phyloP scores from a whole-genome alignment of 2,329 filamentous ascomycete genomes.

The Amesomyces nigricolor region DNA sequence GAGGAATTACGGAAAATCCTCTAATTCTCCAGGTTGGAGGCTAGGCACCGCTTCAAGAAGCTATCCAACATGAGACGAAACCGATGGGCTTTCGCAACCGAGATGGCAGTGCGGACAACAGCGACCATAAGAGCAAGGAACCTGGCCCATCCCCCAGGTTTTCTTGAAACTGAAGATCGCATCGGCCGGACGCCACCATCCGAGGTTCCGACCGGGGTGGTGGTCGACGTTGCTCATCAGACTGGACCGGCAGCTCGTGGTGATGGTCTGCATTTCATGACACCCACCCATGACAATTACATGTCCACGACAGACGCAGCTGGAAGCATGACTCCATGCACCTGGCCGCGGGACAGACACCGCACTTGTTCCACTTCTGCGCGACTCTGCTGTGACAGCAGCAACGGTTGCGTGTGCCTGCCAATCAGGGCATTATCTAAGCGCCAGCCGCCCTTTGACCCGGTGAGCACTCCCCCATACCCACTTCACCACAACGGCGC shows the following conservation, averaged over 20 bases:
- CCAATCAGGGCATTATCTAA: conserved; percentile 17
- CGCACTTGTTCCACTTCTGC: conserved; percentile 1
- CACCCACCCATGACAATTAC: background rate
- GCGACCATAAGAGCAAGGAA: background rate
- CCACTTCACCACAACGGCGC: background rate
- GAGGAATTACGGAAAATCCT: background rate
- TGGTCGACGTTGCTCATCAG: background rate
- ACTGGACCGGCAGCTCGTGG: background rate
- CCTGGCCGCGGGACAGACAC: background rate
- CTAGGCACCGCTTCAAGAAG: no score
- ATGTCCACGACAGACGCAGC: background rate
- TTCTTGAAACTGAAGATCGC: background rate
- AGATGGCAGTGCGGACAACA: background rate
- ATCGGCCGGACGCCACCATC: background rate
- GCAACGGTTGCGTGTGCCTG: conserved; percentile 12
- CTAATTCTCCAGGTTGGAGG: background rate
- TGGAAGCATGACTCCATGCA: background rate
- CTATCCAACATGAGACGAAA: background rate
- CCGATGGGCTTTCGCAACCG: background rate
- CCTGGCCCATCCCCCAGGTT: background rate
- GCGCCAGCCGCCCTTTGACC: conserved; percentile 6
- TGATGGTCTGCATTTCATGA: background rate
- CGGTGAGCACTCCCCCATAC: conserved; percentile 4
- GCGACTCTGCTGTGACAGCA: conserved; percentile 13
- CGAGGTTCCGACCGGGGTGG: background rate